Evolutionary conservation across 495 filamentous ascomycete species (phyloP).

Genomic region (Ascodesmis nigricans): DNA sequence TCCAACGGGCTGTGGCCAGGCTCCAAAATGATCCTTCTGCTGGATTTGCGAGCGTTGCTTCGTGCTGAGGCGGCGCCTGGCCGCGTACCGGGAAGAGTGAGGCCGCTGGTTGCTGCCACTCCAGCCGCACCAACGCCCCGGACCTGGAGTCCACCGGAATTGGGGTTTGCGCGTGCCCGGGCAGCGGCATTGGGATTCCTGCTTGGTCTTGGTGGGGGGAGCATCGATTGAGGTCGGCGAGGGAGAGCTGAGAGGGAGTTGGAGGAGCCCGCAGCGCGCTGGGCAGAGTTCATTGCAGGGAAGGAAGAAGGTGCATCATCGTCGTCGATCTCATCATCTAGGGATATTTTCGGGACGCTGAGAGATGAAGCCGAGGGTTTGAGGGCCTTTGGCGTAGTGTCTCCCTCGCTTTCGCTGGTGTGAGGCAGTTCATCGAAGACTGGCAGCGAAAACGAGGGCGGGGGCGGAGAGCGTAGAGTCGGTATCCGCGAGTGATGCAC

Average conservation of each 20-base stretch:
- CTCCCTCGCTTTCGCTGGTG: too few relatives aligned
- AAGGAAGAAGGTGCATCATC: conserved; percentile 20
- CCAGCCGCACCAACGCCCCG: conserved; percentile 16
- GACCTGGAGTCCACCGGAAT: conserved; percentile 6
- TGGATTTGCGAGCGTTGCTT: conserved; percentile 9
- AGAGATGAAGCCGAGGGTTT: too few relatives aligned
- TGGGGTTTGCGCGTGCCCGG: conserved; percentile 4
- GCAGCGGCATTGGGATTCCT: conserved; percentile 11
- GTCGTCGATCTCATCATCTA: too few relatives aligned
- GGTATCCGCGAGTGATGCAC: too few relatives aligned
- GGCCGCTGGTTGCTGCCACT: conserved; percentile 15
- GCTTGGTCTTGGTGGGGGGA: conserved; percentile 17
- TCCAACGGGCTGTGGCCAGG: conserved; percentile 86
- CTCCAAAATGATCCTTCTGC: conserved; percentile 46
- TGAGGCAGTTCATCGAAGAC: too few relatives aligned
- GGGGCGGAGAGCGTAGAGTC: too few relatives aligned
- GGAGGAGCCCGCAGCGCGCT: conserved; percentile 20
- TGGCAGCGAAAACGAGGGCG: too few relatives aligned
- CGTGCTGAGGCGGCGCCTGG: conserved; percentile 2
- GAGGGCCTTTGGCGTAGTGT: too few relatives aligned
- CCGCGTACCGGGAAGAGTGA: conserved; percentile 11
- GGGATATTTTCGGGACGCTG: too few relatives aligned
- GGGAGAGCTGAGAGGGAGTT: conserved; percentile 1
- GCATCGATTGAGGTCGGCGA: conserved; percentile 6
- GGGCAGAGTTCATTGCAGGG: conserved; percentile 26